A percentile compares a stretch with the other conserved stretches of the same genome.
These are phyloP conservation scores for Lindgomyces ingoldianus DNA, from an alignment of 495 filamentous ascomycete genomes.

Conservation along the genomic window DNA sequence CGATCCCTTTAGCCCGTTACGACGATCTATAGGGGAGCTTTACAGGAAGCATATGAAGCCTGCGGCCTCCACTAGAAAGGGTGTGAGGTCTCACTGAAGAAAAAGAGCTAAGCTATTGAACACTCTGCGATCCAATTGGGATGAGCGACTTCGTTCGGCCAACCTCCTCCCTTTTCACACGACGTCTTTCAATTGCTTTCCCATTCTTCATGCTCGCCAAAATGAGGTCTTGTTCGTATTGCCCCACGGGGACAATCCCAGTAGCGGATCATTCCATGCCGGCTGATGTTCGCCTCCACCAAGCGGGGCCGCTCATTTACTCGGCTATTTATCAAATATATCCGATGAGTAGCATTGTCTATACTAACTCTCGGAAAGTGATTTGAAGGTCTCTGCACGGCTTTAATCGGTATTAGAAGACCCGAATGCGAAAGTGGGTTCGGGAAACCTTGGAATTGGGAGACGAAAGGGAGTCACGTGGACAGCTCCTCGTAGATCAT, in stretches of 20 bases:
- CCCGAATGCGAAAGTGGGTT: no score
- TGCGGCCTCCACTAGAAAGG: no score
- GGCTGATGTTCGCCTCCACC: not conserved
- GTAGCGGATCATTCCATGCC: not conserved
- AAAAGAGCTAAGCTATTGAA: not conserved
- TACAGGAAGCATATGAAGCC: no score
- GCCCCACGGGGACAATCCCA: slow-evolving; percentile 3
- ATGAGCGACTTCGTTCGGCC: not conserved
- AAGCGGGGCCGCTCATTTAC: slow-evolving; percentile 10
- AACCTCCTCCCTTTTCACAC: not conserved
- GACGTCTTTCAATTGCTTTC: no score
- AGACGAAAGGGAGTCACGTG: no score
- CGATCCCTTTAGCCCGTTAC: not conserved
- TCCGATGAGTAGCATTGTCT: not conserved
- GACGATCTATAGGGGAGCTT: no score
- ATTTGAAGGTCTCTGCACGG: not conserved
- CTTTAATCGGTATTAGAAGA: no score
- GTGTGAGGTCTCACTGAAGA: no score
- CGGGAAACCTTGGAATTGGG: no score
- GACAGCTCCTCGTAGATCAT: no score
- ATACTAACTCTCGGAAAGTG: not conserved
- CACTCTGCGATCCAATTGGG: not conserved
- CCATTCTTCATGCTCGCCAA: no score
- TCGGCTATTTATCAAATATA: slow-evolving; percentile 11
- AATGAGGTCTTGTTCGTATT: not conserved